These are phyloP conservation scores for Leccinum subtestaceum DNA, from an alignment of 768 basidiomycete species.

Conservation along the genomic window DNA sequence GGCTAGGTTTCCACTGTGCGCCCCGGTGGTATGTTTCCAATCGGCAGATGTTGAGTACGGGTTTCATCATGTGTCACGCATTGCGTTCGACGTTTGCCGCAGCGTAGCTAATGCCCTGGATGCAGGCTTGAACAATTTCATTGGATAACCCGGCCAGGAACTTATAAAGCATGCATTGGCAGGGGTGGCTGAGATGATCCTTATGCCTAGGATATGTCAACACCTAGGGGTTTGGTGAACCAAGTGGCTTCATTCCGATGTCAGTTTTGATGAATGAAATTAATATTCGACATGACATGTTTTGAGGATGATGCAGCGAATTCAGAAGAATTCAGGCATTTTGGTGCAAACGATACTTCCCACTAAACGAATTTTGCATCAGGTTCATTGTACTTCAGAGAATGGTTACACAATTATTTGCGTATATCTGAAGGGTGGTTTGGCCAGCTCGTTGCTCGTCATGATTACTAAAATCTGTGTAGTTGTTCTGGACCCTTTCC, in stretches of 20 bases:
- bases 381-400: slow-evolving; percentile 5
- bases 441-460: background rate
- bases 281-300: background rate
- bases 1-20: slow-evolving; percentile 66
- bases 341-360: slow-evolving; percentile 57
- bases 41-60: slow-evolving; percentile 64
- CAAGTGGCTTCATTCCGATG: slow-evolving; percentile 48
- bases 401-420: background rate
- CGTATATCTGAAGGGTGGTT: slow-evolving; percentile 2
- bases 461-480: background rate
- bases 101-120: slow-evolving; percentile 58
- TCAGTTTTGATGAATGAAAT: slow-evolving; percentile 55
- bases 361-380: slow-evolving; percentile 47
- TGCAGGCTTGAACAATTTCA: slow-evolving; percentile 65
- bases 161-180: slow-evolving; percentile 50
- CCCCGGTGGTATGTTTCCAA: slow-evolving; percentile 73
- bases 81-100: slow-evolving; percentile 14
- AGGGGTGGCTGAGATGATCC: slow-evolving; percentile 28
- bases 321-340: slow-evolving; percentile 46
- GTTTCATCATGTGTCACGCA: background rate
- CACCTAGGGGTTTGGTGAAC: slow-evolving; percentile 50
- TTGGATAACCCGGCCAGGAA: slow-evolving; percentile 59
- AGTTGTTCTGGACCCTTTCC: background rate
- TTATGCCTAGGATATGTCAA: slow-evolving; percentile 51
- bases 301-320: background rate